Evolutionary conservation across 2,329 filamentous ascomycete genomes (phyloP).

Genomic region (Aspergillus pseudoterreus): DNA sequence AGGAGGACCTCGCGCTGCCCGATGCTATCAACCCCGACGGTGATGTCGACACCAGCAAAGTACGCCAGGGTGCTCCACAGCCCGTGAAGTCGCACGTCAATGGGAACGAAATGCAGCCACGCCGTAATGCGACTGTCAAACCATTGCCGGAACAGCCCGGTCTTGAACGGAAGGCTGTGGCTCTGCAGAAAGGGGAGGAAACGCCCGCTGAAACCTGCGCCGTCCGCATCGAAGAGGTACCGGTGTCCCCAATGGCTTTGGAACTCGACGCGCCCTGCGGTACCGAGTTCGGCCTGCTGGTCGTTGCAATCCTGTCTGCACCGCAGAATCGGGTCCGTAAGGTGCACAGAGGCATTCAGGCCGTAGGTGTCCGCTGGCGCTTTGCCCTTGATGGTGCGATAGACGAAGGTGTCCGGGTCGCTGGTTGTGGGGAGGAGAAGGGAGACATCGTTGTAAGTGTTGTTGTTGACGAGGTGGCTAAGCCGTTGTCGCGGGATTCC

Average conservation of each 20-base stretch:
- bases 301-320: slow-evolving; percentile 50
- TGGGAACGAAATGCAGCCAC: slow-evolving; percentile 77
- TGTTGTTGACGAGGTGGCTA: slow-evolving; percentile 63
- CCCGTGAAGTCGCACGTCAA: slow-evolving; percentile 69
- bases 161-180: slow-evolving; percentile 64
- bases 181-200: slow-evolving; percentile 65
- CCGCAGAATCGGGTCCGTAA: slow-evolving; percentile 58
- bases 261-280: slow-evolving; percentile 47
- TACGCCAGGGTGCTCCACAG: slow-evolving; percentile 72
- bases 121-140: slow-evolving; percentile 69
- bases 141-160: slow-evolving; percentile 72
- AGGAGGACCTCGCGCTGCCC: slow-evolving; percentile 49
- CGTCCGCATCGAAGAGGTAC: slow-evolving; percentile 70
- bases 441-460: slow-evolving; percentile 47
- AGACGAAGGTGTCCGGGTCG: slow-evolving; percentile 46
- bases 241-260: slow-evolving; percentile 61
- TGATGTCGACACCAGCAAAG: slow-evolving; percentile 56
- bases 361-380: slow-evolving; percentile 40
- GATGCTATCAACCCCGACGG: slow-evolving; percentile 2
- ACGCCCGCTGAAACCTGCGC: slow-evolving; percentile 62
- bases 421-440: slow-evolving; percentile 53
- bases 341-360: slow-evolving; percentile 57
- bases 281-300: slow-evolving; percentile 52
- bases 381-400: slow-evolving; percentile 50
- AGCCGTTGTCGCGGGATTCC: slow-evolving; percentile 69